Evolutionary conservation across 768 basidiomycete genomes (phyloP).

Genomic region (Lactarius psammicola): DNA sequence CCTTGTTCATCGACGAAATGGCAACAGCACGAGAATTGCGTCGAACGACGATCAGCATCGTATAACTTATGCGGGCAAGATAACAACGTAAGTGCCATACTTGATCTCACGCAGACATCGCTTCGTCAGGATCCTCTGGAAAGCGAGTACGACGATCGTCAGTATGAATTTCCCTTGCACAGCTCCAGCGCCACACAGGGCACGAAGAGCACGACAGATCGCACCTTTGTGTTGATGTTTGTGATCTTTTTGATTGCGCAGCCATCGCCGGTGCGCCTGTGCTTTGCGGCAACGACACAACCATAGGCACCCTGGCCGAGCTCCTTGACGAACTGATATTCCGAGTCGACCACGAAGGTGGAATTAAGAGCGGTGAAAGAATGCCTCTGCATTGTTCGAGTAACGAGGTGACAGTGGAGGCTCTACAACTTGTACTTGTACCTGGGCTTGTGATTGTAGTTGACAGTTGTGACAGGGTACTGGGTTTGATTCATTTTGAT

Average conservation of each 20-base stretch:
- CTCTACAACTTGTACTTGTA: background rate
- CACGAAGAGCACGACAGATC: conserved; percentile 19
- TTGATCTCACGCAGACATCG: conserved; percentile 94
- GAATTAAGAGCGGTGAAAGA: conserved; percentile 83
- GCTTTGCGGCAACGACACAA: conserved; percentile 83
- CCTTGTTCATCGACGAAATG: conserved; percentile 40
- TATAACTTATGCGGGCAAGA: background rate
- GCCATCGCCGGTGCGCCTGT: conserved; percentile 79
- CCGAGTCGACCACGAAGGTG: conserved; percentile 81
- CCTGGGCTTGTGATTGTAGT: background rate
- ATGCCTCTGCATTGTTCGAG: conserved; percentile 60
- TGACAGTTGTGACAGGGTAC: background rate
- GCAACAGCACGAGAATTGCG: background rate
- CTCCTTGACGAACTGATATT: conserved; percentile 95
- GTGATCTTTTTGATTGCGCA: conserved; percentile 97
- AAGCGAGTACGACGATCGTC: background rate
- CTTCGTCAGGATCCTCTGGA: conserved; percentile 93
- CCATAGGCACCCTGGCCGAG: conserved; percentile 96
- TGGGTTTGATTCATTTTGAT: conserved; percentile 3
- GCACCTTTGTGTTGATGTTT: conserved; percentile 85
- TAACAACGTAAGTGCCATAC: conserved; percentile 40
- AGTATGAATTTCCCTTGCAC: background rate
- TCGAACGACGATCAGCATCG: conserved; percentile 1
- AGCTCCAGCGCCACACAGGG: background rate
- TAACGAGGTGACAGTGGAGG: background rate